Base-by-base conservation (phyloP, 2,329 filamentous ascomycete genomes). In the Penicillium brasilianum region DNA sequence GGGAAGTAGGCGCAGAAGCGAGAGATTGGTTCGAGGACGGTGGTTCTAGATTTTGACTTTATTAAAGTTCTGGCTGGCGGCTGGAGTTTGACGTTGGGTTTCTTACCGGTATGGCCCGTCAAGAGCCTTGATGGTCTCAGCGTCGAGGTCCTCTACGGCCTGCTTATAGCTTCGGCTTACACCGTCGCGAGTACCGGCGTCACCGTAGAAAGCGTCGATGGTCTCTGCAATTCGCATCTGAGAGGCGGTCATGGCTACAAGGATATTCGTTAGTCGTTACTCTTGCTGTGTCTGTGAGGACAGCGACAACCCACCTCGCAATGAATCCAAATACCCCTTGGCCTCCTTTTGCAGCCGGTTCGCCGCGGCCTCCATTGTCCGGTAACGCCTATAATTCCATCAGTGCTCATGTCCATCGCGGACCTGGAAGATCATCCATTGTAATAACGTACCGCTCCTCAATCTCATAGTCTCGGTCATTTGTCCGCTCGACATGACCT, bases 211-310 rank as follows among this genome's bases (percentile, higher is more conserved):
- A 43, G 95, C 95, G 80, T 99, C 95, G 79, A 99, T 99, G 20
- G 95, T 99, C 79, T 99, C 95, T 67, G 95, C 95, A 77, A 99
- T 98, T 74, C 94, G 90, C 94, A 99, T 98, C 81, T 99, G 95
- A 57, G 93, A 97, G 55, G 95, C 94, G 16, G 95, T 99, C 95
- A 99, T 99, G 69, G 95, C 94, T 93, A 68, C 32, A 36, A n/a
- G 20, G 61, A 60, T 54, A 7, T 13, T 14, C 4, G 28, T 44
- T 8, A 34, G 28, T 14, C 20, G 20, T 39, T 6, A 36, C 16
- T 18, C 32, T 32, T 25, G 14, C 9, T 13, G 11, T 39, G 7
- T 1, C 39, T 20, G 39, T 32, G n/a, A 1, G 9, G 5, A 36
- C 36, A 36, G 18, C 28, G 28, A 55, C 4, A n/a, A 57, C 80